A percentile compares a stretch with the other conserved stretches of the same genome.
Evolutionary conservation across 2,329 filamentous ascomycete genomes (phyloP).

Genomic region (Penicillium digitatum): DNA sequence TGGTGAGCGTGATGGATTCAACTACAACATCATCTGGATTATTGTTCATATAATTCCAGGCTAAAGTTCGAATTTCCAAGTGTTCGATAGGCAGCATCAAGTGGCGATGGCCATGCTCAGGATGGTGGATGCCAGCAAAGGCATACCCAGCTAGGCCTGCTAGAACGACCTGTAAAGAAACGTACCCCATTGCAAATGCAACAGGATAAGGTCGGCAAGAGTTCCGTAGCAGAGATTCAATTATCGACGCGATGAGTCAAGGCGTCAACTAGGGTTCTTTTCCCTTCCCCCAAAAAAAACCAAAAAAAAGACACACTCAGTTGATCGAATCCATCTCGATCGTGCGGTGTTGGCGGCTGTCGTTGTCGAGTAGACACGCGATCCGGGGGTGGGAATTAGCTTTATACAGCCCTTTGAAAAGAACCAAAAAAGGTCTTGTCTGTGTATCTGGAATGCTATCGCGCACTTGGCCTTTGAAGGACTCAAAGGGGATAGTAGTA

Average conservation of each 20-base stretch:
- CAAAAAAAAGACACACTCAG: neutral
- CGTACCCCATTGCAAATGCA: conserved; percentile 28
- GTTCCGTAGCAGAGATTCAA: neutral
- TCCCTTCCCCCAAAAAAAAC: neutral
- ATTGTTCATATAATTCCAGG: neutral
- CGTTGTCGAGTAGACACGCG: neutral
- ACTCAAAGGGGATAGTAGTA: conserved; percentile 5
- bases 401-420: conserved; percentile 1
- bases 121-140: conserved; percentile 28
- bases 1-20: conserved; percentile 17
- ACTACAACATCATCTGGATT: conserved; percentile 10
- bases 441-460: conserved; percentile 3
- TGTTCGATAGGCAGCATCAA: conserved; percentile 2
- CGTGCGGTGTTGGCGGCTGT: neutral
- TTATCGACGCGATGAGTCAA: neutral
- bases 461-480: neutral
- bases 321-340: conserved; percentile 1
- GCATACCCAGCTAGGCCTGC: conserved; percentile 23
- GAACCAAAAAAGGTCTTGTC: neutral
- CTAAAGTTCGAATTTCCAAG: neutral
- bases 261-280: neutral
- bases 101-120: conserved; percentile 12
- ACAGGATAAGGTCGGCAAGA: neutral
- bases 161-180: conserved; percentile 24
- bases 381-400: neutral